Percentiles rank a stretch among this genome's conserved stretches.
Conservation (phyloP, 2,329 filamentous ascomycete genomes). For the Aspergillus transmontanensis region DNA sequence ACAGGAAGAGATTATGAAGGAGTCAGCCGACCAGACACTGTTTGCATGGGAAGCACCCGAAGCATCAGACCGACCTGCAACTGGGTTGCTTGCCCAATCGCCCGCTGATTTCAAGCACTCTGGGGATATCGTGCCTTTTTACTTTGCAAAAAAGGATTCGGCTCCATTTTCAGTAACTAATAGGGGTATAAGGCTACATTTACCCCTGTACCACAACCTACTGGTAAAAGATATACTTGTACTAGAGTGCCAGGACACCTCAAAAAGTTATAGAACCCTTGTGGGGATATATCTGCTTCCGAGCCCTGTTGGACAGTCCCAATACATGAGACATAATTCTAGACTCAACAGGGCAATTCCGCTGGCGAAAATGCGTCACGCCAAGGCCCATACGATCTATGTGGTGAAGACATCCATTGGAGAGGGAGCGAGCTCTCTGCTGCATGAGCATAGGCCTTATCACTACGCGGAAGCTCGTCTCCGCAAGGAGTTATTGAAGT, state of each 20-base stretch:
- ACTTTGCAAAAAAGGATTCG: neutral
- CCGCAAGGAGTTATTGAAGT: neutral
- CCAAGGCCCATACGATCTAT: neutral
- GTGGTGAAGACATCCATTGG: neutral
- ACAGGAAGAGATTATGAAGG: conserved; percentile 8
- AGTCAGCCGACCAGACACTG: conserved; percentile 6
- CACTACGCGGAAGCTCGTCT: neutral
- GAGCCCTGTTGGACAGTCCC: neutral
- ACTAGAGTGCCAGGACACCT: neutral
- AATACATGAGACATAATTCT: neutral
- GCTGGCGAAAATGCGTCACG: neutral
- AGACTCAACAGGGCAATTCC: neutral
- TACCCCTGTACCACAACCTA: neutral
- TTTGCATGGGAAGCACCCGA: conserved; percentile 3
- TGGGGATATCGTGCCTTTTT: neutral
- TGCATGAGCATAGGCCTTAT: neutral
- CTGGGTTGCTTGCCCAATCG: neutral
- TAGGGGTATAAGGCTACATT: neutral
- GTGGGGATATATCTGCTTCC: neutral
- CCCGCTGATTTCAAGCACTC: neutral
- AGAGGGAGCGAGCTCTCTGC: neutral
- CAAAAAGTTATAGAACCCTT: neutral
- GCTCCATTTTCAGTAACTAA: neutral
- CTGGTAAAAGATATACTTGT: neutral
- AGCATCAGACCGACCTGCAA: neutral